Evolutionary conservation across 139 green algal species (phyloP).

Genomic region (Spirogloea muscicola): DNA sequence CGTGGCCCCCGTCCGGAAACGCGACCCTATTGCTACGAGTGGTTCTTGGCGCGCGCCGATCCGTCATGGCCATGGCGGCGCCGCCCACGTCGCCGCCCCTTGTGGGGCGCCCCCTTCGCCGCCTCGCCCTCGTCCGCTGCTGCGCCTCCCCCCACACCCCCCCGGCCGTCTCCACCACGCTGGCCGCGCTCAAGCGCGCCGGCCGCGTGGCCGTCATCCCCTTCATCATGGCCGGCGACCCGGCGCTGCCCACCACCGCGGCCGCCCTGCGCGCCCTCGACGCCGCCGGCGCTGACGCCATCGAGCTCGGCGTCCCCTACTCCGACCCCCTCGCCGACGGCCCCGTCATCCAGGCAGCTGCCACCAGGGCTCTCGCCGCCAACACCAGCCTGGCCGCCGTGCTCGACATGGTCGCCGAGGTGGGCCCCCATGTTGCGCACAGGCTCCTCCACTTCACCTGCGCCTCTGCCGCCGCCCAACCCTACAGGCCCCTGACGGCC

Average conservation of each 20-base stretch:
- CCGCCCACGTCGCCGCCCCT: too few relatives aligned
- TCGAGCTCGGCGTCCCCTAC: slow-evolving; percentile 96
- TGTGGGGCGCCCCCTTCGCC: too few relatives aligned
- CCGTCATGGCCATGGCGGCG: too few relatives aligned
- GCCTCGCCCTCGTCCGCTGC: too few relatives aligned
- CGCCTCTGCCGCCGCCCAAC: not conserved
- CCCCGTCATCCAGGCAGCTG: slow-evolving; percentile 86
- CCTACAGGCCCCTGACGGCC: too few relatives aligned
- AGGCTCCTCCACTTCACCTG: not conserved
- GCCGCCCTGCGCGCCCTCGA: slow-evolving; percentile 64
- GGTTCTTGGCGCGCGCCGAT: too few relatives aligned
- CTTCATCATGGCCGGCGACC: slow-evolving; percentile 93
- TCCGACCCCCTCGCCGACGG: slow-evolving; percentile 94
- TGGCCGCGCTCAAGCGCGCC: too few relatives aligned
- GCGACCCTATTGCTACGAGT: too few relatives aligned
- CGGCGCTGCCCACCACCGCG: slow-evolving; percentile 81
- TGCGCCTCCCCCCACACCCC: too few relatives aligned
- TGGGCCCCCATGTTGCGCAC: not conserved
- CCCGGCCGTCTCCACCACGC: too few relatives aligned
- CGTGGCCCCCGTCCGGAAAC: too few relatives aligned
- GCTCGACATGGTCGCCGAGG: slow-evolving; percentile 42
- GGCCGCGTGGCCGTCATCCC: slow-evolving; percentile 89
- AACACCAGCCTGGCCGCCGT: slow-evolving; percentile 72
- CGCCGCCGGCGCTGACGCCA: slow-evolving; percentile 78
- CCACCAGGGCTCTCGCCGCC: slow-evolving; percentile 77